Evolutionary conservation across 495 filamentous ascomycete species (phyloP).

Genomic region (Neurospora sp.): DNA sequence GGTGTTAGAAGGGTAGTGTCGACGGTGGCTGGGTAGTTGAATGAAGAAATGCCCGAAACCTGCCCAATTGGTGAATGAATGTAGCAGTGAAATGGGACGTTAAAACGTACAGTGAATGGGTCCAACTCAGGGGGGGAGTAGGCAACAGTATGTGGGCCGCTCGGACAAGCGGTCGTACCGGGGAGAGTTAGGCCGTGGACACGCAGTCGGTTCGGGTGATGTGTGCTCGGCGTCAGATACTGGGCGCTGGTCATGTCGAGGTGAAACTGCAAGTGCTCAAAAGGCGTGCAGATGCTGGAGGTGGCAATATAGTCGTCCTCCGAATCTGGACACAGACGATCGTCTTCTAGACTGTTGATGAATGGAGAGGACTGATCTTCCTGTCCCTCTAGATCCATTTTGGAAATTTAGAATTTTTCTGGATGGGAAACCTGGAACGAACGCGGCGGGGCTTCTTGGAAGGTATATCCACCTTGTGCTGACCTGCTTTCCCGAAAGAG

Average conservation of each 20-base stretch:
- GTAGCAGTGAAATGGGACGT: not conserved
- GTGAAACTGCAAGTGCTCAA: conserved; percentile 13
- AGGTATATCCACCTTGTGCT: not conserved
- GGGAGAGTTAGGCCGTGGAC: conserved; percentile 12
- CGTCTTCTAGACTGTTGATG: conserved; percentile 5
- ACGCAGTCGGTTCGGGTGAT: conserved; percentile 9
- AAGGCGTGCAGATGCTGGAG: conserved; percentile 1
- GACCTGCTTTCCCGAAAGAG: not conserved
- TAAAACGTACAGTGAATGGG: conserved; percentile 22
- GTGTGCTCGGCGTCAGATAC: conserved; percentile 18
- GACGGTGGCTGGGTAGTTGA: conserved; percentile 31
- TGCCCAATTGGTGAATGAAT: conserved; percentile 7
- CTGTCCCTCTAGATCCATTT: conserved; percentile 17
- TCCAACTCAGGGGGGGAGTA: conserved; percentile 19
- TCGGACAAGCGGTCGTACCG: conserved; percentile 10
- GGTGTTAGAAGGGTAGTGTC: conserved; percentile 38
- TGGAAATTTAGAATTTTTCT: conserved; percentile 1
- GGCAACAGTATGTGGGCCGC: conserved; percentile 10
- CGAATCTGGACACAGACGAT: conserved; percentile 11
- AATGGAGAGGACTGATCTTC: conserved; percentile 4
- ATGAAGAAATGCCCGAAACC: conserved; percentile 30
- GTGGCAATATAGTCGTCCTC: conserved; percentile 4
- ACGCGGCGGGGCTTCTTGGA: not conserved
- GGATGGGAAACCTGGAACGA: not conserved
- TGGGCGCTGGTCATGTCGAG: conserved; percentile 22